Evolutionary conservation across 2,329 filamentous ascomycete species (phyloP), one percentile per base, ranked within the genome.

Genomic region (Shiraia sp.): DNA sequence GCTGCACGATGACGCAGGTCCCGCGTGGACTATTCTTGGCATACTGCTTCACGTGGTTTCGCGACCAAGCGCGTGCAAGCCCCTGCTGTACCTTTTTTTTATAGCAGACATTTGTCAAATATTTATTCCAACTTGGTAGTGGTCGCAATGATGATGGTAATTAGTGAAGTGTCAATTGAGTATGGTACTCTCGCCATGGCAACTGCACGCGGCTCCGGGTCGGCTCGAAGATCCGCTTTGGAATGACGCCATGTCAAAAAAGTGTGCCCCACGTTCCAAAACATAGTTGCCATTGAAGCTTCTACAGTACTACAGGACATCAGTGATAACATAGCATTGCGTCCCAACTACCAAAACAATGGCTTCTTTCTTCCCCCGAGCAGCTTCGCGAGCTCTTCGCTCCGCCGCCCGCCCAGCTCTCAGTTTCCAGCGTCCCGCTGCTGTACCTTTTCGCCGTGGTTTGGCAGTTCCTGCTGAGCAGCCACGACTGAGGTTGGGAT

Each of bases 401-500:
- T 51, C 45, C 32, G 42, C 59, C 27, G 48, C 55, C 19, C 62
- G 63, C 29, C 60, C 64, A 6, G 47, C 47, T 31, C 25, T 66
- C 42, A 46, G 47, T 14, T 34, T 45, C 31, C 63, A 63, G 41
- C 61, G 59, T 45, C 54, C 63, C 32, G 41, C 51, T 31, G 36
- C 43, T 31, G 57, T 60, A 19, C 53, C 65, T 47, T 65, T 71
- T 45, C 69, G 71, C 49, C 66, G 70, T 23, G 64, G 59, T 27
- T 51, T 72, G 19, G 57, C 63, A 22, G 65, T 66, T 19, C 63
- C 69, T 14, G 56, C 66, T 40, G 62, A 70, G 47, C 65, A 70
- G 40, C 72, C 72, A 19, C 66, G 72, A 29, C 57, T 76, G 23
- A 68, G 74, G 15, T 60, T 77, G 28, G 74, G 74, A 23, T 72